Base-by-base conservation (phyloP, 169 alveolate species). In the Cryptosporidium bovis region DNA sequence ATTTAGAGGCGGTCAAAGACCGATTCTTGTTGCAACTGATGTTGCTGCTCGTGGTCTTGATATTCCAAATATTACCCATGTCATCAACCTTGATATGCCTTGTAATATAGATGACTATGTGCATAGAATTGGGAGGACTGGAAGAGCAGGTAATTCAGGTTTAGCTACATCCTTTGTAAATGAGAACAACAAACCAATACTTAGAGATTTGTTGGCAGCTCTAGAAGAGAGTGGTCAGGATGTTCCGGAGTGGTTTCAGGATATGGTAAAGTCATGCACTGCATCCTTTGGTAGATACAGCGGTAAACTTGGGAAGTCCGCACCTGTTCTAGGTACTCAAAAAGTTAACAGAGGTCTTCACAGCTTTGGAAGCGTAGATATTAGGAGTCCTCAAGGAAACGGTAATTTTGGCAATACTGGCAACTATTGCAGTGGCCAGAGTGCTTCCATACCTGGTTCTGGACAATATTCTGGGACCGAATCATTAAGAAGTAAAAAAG, bases 21-120 rank as follows among this genome's bases (percentile, higher is more conserved):
- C 96, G 62, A 96, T 97, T 58, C 91, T 98, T 71, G 98, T 98
- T 6, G 99, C 99, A 29, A 97, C 99, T 3, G 99, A 98, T 90
- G 99, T 98, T 24, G 99, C 99, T 3, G 98, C 99, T 31, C 93
- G 99, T 82, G 99, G 99, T 1, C 90, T 98, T 29, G 99, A 98
- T 89, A 97, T 98, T 62, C 97, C 97, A 15, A 94, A 97, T 83
- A 98, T 97, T 51, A 95, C 96, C 34, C 97, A 94, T 69, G 99
- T 97, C 24, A 95, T 98, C 40, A 97, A 97, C 92, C 96, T 95
- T 82, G 99, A 97, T 90, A 93, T 97, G 51, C 99, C 99, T 16
- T 93, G 96, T 65, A 96, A 97, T 89, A 95, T 94, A 20, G 98
- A 96, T 85, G 98, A 95, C 82, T 98, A 98, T 91, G 97, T 98